Percentiles rank a stretch among this genome's conserved stretches.
Conservation (phyloP, 148 eudicot species). For the Cornus controversa region DNA sequence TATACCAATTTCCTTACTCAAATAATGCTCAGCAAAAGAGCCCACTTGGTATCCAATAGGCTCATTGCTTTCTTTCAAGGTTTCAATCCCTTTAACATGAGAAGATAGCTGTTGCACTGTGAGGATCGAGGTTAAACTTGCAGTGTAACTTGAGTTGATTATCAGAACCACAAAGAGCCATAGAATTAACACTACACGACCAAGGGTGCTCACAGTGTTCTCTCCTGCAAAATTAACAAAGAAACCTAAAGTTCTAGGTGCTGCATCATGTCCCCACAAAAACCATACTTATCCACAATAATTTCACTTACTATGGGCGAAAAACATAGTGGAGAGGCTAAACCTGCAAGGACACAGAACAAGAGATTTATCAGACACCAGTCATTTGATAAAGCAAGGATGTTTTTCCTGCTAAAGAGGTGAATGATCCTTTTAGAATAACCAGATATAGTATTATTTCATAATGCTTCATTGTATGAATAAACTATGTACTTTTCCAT, state of each 20-base stretch:
- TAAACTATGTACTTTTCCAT: background rate
- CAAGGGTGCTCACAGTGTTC: conserved; percentile 70
- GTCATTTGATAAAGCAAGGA: background rate
- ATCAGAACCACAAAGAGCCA: conserved; percentile 98
- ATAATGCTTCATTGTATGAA: background rate
- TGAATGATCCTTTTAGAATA: background rate
- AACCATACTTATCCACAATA: conserved; percentile 3
- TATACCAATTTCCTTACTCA: conserved; percentile 61
- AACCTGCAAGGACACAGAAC: conserved; percentile 65
- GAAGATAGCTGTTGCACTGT: conserved; percentile 92
- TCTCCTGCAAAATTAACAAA: conserved; percentile 54
- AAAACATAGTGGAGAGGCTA: conserved; percentile 88
- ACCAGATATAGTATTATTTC: background rate
- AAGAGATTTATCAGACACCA: conserved; percentile 20
- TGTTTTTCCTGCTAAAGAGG: background rate
- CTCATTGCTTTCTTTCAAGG: conserved; percentile 42
- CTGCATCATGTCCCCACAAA: background rate
- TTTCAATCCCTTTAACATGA: conserved; percentile 74
- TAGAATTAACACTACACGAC: conserved; percentile 69
- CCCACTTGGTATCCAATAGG: conserved; percentile 87
- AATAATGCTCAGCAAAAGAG: conserved; percentile 70
- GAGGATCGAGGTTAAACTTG: conserved; percentile 92
- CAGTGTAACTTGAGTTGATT: conserved; percentile 92
- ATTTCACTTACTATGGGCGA: conserved; percentile 80
- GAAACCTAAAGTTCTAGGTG: background rate